Evolutionary conservation across 257 asterid species (phyloP).

Genomic region (Ligustrum vulgare): DNA sequence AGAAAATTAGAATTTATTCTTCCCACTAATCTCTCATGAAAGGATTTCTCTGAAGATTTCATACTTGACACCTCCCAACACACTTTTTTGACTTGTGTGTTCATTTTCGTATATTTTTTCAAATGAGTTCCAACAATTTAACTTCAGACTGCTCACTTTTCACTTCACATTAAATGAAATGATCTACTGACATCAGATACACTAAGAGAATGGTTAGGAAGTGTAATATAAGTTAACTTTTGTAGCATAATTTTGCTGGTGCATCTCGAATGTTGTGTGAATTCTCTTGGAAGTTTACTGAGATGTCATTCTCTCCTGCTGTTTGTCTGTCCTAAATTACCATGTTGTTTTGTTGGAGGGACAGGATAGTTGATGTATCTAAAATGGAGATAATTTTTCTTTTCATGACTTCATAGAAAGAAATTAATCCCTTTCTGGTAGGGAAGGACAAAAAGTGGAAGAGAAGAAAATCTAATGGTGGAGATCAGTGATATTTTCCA

Average conservation of each 20-base stretch:
- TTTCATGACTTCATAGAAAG: neutral
- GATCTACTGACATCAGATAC: no score
- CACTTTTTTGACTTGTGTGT: neutral
- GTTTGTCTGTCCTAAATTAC: no score
- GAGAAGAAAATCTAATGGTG: no score
- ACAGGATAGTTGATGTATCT: neutral
- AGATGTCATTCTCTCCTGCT: no score
- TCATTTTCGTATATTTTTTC: neutral
- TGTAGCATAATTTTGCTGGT: no score
- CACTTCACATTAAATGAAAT: no score
- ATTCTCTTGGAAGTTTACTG: no score
- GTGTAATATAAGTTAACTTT: neutral
- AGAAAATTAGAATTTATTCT: no score
- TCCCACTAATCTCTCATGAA: neutral
- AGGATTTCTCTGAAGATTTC: neutral
- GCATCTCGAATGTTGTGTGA: no score
- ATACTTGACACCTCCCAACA: neutral
- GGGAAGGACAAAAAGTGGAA: no score
- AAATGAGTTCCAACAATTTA: neutral
- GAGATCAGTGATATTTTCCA: neutral
- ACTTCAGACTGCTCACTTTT: neutral
- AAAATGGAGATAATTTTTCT: neutral
- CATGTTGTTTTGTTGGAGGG: neutral
- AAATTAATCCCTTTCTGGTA: neutral
- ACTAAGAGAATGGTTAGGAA: neutral